These are phyloP conservation scores for Gymnopus androsaceus DNA, from an alignment of 1,284 basidiomycete species.

Conservation along the genomic window DNA sequence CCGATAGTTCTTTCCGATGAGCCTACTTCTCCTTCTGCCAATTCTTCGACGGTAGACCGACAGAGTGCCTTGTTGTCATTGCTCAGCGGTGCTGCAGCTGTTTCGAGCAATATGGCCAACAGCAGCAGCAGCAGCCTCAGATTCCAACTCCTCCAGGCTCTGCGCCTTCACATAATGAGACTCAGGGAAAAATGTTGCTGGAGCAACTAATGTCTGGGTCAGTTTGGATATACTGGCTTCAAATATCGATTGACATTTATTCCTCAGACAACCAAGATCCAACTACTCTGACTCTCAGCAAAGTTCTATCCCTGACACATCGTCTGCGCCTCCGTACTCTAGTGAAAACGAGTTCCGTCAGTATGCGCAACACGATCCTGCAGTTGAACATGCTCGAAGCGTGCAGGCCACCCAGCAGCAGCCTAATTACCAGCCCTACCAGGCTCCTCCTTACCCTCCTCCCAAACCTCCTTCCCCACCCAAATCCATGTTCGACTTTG, in stretches of 20 bases:
- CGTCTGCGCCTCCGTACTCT: constrained; percentile 52
- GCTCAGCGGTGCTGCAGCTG: constrained; percentile 51
- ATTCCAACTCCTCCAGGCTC: constrained; percentile 69
- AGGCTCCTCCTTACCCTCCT: constrained; percentile 23
- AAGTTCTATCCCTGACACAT: constrained; percentile 37
- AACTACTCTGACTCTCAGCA: constrained; percentile 57
- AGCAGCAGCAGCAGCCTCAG: constrained; percentile 58
- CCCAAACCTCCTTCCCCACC: constrained; percentile 54
- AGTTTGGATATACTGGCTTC: too few species aligned
- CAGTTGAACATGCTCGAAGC: constrained; percentile 32
- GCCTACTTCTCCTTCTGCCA: constrained; percentile 34
- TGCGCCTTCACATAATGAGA: constrained; percentile 57
- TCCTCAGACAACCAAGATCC: constrained; percentile 51
- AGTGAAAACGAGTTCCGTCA: constrained; percentile 45
- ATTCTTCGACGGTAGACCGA: constrained; percentile 47
- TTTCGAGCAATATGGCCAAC: constrained; percentile 27
- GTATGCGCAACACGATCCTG: constrained; percentile 45
- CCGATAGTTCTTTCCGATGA: constrained; percentile 56
- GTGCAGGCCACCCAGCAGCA: constrained; percentile 30
- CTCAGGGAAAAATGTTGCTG: constrained; percentile 71
- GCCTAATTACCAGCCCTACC: constrained; percentile 24
- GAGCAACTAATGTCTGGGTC: constrained; percentile 81
- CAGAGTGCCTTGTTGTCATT: constrained; percentile 75
- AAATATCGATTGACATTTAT: constrained; percentile 4
- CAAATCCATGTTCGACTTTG: constrained; percentile 80